phyloP scores from a whole-genome alignment of 2,329 filamentous ascomycete genomes.

The Sporothrix pseudoabietina region DNA sequence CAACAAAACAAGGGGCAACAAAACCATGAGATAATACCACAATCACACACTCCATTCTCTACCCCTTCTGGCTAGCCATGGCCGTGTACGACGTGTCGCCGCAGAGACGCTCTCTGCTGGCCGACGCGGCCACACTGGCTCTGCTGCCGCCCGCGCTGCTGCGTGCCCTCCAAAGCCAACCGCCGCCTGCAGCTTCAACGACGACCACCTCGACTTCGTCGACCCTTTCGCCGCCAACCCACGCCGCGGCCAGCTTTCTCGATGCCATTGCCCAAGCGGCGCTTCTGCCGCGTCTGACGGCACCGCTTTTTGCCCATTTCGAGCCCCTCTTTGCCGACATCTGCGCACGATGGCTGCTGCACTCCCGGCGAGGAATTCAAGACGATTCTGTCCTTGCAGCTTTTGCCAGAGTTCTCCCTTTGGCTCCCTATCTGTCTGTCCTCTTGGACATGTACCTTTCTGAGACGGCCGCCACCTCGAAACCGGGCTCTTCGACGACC shows the following conservation, averaged over 20 bases:
- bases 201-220: conserved; percentile 11
- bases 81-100: conserved; percentile 57
- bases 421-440: conserved; percentile 76
- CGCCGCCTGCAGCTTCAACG: conserved; percentile 43
- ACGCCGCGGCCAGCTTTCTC: conserved; percentile 56
- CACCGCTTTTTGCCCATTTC: conserved; percentile 73
- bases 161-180: conserved; percentile 64
- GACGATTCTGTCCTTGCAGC: conserved; percentile 62
- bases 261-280: conserved; percentile 70
- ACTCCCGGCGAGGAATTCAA: conserved; percentile 44
- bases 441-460: conserved; percentile 61
- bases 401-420: conserved; percentile 77
- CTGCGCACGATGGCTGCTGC: conserved; percentile 74
- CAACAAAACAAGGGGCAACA: neutral
- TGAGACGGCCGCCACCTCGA: conserved; percentile 33
- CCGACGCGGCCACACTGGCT: conserved; percentile 55
- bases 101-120: conserved; percentile 59
- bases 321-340: conserved; percentile 77
- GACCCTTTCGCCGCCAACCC: conserved; percentile 6
- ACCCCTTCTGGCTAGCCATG: conserved; percentile 46
- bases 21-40: conserved; percentile 26
- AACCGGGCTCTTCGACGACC: neutral
- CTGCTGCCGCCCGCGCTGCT: conserved; percentile 71
- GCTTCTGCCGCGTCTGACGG: conserved; percentile 69
- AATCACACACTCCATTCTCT: neutral